Conservation (phyloP, 192 early-diverging fungal genomes). For the Backusella circina region DNA sequence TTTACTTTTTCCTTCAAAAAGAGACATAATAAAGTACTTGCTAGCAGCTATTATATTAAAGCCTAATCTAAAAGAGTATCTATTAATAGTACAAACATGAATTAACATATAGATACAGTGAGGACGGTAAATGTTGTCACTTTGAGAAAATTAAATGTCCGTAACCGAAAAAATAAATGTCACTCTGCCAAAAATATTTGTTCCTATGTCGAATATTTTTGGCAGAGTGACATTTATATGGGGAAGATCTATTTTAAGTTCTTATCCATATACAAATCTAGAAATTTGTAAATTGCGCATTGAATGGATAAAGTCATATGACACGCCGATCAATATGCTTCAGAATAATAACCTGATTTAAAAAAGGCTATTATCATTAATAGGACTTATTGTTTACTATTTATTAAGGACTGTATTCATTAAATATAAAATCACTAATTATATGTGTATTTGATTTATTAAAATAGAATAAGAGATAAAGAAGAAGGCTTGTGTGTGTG, state of each 20-base stretch:
- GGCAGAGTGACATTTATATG: too few relatives aligned
- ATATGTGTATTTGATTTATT: not conserved
- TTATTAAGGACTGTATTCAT: not conserved
- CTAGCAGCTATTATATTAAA: too few relatives aligned
- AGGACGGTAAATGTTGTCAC: too few relatives aligned
- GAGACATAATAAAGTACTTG: too few relatives aligned
- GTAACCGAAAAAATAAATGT: too few relatives aligned
- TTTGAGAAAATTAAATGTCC: too few relatives aligned
- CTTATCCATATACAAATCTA: not conserved
- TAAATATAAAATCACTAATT: not conserved
- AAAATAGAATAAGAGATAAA: not conserved
- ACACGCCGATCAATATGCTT: not conserved
- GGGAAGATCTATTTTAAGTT: not conserved
- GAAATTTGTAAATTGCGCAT: not conserved
- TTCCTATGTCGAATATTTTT: too few relatives aligned
- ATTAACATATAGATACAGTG: too few relatives aligned
- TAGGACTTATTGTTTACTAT: not conserved
- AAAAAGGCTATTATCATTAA: not conserved
- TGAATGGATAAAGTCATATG: not conserved
- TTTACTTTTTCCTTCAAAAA: too few relatives aligned
- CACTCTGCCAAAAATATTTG: too few relatives aligned
- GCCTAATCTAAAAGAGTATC: too few relatives aligned
- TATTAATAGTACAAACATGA: too few relatives aligned
- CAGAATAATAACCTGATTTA: not conserved
- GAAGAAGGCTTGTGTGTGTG: not conserved